Base-by-base conservation (phyloP, 2,329 filamentous ascomycete species). In the Nigrospora osmanthi region DNA sequence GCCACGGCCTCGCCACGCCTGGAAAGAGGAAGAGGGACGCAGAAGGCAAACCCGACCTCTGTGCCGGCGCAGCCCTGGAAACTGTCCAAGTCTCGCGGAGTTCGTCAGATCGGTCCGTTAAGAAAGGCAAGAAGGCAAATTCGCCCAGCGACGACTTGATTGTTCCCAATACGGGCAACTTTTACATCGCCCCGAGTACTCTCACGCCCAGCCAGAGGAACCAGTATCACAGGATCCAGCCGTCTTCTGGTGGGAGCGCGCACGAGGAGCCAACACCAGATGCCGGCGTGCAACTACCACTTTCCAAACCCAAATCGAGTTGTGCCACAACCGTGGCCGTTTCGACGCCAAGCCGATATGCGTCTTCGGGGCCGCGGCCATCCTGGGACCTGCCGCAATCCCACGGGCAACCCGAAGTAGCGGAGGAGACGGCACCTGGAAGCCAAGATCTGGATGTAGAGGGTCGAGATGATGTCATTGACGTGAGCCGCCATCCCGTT, bases 201-300 rank as follows among this genome's bases (percentile, higher is more conserved):
- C 51, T 63, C 15, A 62, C 60, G 31, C 58, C 58, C 1, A 62
- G 60, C 55, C 58, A 63, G 43, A 62, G 58, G 43, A 55, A 58
- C 9, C 54, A 63, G 45, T 61, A 61, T 44, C 54, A 58, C 38
- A 58, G 48, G 45, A 49, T 61, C 23, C 54, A 54, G 12, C 47
- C 55, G 13, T 41, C 55, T 13, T 43, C 47, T 11, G 52, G 52
- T 40, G 43, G 55, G 28, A 31, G 47, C 13, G 46, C 46, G 6
- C 16, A 37, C 16, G 4, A 19, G 14, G 6, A 38, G 30, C 44
- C 41, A 9, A 30, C 17, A 11, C 38, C 38, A 30, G 16, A n/a
- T 16, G 38, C 35, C 19, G 17, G 42, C 44, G 7, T 30, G 32
- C 11, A 34, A 35, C 33, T 16, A 30, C 45, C 51, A 38, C 47